Evolutionary conservation across 2,329 filamentous ascomycete genomes (phyloP).

Genomic region (Diaporthe nobilis): DNA sequence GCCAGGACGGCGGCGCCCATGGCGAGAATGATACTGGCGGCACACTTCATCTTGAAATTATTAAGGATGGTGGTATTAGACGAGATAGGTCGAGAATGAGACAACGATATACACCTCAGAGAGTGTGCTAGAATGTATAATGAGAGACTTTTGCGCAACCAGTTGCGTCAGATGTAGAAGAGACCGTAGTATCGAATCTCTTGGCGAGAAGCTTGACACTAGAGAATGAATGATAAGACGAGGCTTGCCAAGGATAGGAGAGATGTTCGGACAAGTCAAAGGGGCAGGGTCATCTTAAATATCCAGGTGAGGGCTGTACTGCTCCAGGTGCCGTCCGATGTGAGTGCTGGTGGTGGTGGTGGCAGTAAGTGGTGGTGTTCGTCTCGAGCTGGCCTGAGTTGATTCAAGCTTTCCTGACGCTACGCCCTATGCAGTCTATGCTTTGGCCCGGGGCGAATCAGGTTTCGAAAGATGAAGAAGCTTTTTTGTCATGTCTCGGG

Average conservation of each 20-base stretch:
- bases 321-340: constrained; percentile 1
- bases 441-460: not conserved
- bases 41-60: constrained; percentile 31
- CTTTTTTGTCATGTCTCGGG: constrained; percentile 3
- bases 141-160: not conserved
- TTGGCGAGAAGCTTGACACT: constrained; percentile 1
- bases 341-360: not conserved
- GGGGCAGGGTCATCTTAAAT: not conserved
- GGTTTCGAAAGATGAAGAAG: constrained; percentile 11
- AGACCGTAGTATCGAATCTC: not conserved
- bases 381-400: constrained; percentile 3
- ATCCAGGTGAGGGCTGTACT: not conserved
- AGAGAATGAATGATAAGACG: not conserved
- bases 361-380: not conserved
- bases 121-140: not conserved
- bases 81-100: not conserved
- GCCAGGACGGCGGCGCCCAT: constrained; percentile 22
- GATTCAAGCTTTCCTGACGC: constrained; percentile 9
- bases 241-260: not conserved
- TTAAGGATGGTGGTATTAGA: not conserved
- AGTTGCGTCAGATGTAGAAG: constrained; percentile 3
- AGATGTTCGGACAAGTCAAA: not conserved
- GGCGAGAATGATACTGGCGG: constrained; percentile 11
- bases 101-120: not conserved
- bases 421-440: not conserved